A percentile compares a stretch with the other conserved stretches of the same genome.
phyloP scores from a whole-genome alignment of 805 yeast species.

The Yarrowia sp. region DNA sequence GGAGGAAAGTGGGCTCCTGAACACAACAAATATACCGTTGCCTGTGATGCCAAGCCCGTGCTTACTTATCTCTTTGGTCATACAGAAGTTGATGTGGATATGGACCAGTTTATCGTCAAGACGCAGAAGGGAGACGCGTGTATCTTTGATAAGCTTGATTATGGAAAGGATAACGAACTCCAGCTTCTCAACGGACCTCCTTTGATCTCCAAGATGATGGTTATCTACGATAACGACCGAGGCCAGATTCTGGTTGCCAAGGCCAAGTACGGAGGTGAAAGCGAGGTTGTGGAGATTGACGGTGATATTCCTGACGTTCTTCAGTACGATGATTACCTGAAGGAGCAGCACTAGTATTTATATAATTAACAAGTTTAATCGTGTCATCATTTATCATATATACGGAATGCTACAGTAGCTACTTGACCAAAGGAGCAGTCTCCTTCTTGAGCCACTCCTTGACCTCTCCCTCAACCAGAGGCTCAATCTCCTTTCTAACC shows the following conservation, averaged over 20 bases:
- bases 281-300: not conserved
- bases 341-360: no score
- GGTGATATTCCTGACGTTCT: not conserved
- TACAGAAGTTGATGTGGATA: not conserved
- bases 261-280: not conserved
- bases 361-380: no score
- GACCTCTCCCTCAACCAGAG: conserved; percentile 55
- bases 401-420: not conserved
- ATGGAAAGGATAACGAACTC: no score
- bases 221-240: conserved; percentile 2
- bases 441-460: conserved; percentile 71
- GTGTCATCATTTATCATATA: not conserved
- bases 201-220: not conserved
- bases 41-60: not conserved
- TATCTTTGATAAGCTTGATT: no score
- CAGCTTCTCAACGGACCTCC: not conserved
- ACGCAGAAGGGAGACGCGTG: no score
- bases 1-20: not conserved
- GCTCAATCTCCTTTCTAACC: conserved; percentile 54
- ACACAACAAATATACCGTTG: not conserved
- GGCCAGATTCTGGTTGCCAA: not conserved
- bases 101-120: not conserved
- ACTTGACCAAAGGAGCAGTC: conserved; percentile 43
- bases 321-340: no score
- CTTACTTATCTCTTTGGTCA: not conserved